A percentile compares a stretch with the other conserved stretches of the same genome.
phyloP scores from a whole-genome alignment of 768 basidiomycete species.

The Leccinum fibrillosum region DNA sequence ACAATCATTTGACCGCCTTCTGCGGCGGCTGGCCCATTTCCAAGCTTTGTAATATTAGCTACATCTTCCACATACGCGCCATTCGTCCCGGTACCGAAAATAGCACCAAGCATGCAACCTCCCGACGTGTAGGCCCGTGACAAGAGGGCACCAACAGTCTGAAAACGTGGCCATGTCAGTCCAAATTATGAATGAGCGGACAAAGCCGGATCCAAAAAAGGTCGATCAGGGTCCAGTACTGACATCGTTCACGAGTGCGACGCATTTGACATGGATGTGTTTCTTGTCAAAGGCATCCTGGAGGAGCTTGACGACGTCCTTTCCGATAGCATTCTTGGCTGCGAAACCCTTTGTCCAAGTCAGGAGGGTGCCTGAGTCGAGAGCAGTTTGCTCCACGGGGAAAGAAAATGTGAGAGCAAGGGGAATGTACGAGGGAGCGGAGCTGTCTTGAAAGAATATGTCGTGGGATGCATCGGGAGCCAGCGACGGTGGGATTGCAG shows the following conservation, averaged over 20 bases:
- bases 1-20: constrained; percentile 85
- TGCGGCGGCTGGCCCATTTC: constrained; percentile 53
- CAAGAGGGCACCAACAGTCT: constrained; percentile 95
- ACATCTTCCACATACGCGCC: constrained; percentile 94
- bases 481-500: constrained; percentile 26
- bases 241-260: constrained; percentile 93
- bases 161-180: constrained; percentile 6
- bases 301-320: constrained; percentile 85
- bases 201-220: not conserved
- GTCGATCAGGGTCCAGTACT: constrained; percentile 40
- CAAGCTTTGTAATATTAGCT: constrained; percentile 80
- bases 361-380: constrained; percentile 84
- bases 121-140: constrained; percentile 94
- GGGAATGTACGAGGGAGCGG: constrained; percentile 46
- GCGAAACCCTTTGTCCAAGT: constrained; percentile 97
- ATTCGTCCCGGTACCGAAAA: constrained; percentile 98
- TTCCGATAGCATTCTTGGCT: constrained; percentile 85
- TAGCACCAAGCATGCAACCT: constrained; percentile 83
- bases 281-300: constrained; percentile 92
- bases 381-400: constrained; percentile 95
- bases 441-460: constrained; percentile 10
- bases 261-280: constrained; percentile 87
- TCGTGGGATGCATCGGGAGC: constrained; percentile 14
- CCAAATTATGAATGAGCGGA: not conserved
- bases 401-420: constrained; percentile 97